A percentile compares a stretch with the other conserved stretches of the same genome.
Evolutionary conservation across 768 basidiomycete genomes (phyloP).

Genomic region (Infundibulicybe gibba): DNA sequence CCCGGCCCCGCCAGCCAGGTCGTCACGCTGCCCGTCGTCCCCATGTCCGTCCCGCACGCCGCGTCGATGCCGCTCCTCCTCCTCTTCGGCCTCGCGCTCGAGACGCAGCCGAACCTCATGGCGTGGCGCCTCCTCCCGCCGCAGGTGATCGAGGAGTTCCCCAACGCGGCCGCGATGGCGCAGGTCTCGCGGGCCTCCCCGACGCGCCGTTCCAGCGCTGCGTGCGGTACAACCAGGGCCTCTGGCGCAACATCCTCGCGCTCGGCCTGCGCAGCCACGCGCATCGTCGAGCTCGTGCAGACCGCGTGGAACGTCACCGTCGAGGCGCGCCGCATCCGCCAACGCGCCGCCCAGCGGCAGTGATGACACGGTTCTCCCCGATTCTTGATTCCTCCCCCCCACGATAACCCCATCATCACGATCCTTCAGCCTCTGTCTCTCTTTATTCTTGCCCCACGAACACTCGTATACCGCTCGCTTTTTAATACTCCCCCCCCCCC

Average conservation of each 20-base stretch:
- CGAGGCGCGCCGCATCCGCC: constrained; percentile 47
- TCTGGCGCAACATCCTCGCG: constrained; percentile 62
- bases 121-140: constrained; percentile 52
- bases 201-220: constrained; percentile 34
- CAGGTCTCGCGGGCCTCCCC: constrained; percentile 35
- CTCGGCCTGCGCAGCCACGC: constrained; percentile 44
- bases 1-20: constrained; percentile 19
- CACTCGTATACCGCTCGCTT: no score
- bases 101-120: constrained; percentile 42
- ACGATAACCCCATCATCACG: no score
- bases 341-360: constrained; percentile 8
- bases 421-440: no score
- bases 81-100: constrained; percentile 54
- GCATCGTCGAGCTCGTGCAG: constrained; percentile 44
- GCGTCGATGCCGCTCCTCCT: constrained; percentile 53
- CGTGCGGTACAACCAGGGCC: constrained; percentile 47
- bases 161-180: constrained; percentile 57
- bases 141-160: constrained; percentile 56
- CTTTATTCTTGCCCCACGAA: no score
- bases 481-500: no score
- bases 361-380: no score
- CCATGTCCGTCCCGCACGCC: constrained; percentile 47
- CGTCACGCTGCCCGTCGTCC: constrained; percentile 52
- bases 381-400: no score
- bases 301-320: constrained; percentile 75